These are phyloP conservation scores for Myriosclerotinia scirpicola DNA, from an alignment of 2,329 filamentous ascomycete species.

Conservation along the genomic window DNA sequence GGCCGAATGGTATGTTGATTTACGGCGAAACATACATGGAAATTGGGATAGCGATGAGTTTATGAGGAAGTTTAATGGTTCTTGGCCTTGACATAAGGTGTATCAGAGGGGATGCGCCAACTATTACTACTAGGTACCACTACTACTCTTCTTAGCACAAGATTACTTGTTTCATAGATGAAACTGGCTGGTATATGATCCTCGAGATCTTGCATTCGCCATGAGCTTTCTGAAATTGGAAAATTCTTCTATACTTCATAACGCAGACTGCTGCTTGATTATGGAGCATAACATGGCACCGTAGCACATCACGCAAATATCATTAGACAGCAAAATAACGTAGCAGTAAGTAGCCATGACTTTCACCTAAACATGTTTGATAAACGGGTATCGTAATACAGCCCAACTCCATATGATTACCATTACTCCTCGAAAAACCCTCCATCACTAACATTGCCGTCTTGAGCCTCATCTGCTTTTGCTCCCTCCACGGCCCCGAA, in stretches of 20 bases:
- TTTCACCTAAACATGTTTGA: slow-evolving; percentile 19
- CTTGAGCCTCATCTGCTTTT: slow-evolving; percentile 29
- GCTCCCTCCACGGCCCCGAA: slow-evolving; percentile 34
- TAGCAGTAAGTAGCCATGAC: neutral
- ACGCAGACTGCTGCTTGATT: slow-evolving; percentile 10
- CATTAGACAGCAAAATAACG: neutral
- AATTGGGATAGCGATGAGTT: no score
- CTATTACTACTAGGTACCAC: no score
- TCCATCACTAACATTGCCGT: slow-evolving; percentile 53
- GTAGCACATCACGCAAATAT: neutral
- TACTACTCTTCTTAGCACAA: no score
- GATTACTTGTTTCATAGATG: neutral
- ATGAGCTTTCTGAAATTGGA: neutral
- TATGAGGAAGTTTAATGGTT: neutral
- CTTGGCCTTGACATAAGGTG: neutral
- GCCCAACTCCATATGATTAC: slow-evolving; percentile 21
- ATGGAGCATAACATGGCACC: neutral
- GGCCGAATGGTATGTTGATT: neutral
- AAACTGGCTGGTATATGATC: neutral
- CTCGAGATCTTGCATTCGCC: no score
- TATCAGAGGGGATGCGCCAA: neutral
- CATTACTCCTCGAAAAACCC: slow-evolving; percentile 56
- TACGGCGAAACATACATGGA: no score
- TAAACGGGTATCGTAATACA: slow-evolving; percentile 23
- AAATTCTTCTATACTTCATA: neutral